Conservation (phyloP, 2,329 filamentous ascomycete species). For the Aspergillus tanneri region DNA sequence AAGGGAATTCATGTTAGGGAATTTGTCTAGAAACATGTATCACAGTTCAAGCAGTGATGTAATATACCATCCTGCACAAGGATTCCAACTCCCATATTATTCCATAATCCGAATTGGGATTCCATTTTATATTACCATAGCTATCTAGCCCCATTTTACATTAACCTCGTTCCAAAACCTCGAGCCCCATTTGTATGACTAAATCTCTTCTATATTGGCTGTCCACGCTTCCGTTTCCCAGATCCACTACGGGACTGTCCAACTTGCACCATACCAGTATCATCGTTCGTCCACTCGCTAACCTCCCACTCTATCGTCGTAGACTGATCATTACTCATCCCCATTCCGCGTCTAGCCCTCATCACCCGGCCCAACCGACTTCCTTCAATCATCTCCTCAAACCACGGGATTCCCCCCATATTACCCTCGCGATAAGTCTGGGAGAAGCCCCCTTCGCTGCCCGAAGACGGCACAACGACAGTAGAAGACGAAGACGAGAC, state of each 20-base stretch:
- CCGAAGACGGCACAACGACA: constrained; percentile 23
- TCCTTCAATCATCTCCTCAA: constrained; percentile 76
- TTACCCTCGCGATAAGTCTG: constrained; percentile 40
- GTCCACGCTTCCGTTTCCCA: constrained; percentile 37
- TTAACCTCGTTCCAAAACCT: no score
- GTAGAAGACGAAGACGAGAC: constrained; percentile 16
- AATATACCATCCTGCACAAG: no score
- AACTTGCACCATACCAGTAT: constrained; percentile 24
- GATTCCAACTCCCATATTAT: no score
- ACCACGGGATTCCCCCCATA: constrained; percentile 72
- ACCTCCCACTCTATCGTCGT: constrained; percentile 80
- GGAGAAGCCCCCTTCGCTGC: constrained; percentile 23
- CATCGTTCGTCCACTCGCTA: constrained; percentile 65
- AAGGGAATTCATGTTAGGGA: no score
- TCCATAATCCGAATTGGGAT: no score
- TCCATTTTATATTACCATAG: no score
- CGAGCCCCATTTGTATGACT: no score
- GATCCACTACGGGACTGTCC: constrained; percentile 18
- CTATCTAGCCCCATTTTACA: no score
- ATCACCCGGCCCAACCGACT: constrained; percentile 69
- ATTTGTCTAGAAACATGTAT: no score
- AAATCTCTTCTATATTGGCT: constrained; percentile 8
- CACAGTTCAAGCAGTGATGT: no score
- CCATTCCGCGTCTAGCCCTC: constrained; percentile 57
- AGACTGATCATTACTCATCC: constrained; percentile 61